Conservation (phyloP, 2,329 filamentous ascomycete species). For the Zymoseptoria passerinii region DNA sequence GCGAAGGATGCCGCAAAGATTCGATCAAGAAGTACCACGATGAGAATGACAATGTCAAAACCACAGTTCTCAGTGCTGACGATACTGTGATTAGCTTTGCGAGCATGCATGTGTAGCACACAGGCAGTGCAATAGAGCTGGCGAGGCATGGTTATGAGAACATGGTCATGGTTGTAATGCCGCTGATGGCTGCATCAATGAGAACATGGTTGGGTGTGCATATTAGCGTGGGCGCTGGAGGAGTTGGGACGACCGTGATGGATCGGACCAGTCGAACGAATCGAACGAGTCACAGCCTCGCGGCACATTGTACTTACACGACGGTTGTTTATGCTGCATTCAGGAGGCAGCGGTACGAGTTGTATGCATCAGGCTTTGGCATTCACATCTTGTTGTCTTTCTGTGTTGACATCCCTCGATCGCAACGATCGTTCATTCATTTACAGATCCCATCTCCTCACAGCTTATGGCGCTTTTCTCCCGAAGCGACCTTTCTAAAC, state of each 20-base stretch:
- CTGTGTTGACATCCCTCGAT: not conserved
- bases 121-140: slow-evolving; percentile 24
- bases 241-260: not conserved
- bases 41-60: slow-evolving; percentile 14
- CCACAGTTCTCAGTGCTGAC: slow-evolving; percentile 21
- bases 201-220: not conserved
- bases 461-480: slow-evolving; percentile 92
- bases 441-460: slow-evolving; percentile 32
- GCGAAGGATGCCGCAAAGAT: slow-evolving; percentile 16
- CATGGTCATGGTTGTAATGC: slow-evolving; percentile 14
- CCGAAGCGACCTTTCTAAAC: slow-evolving; percentile 74
- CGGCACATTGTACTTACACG: not conserved
- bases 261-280: not conserved
- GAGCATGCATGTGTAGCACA: slow-evolving; percentile 31
- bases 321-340: not conserved
- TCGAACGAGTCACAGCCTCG: not conserved
- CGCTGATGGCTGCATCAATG: not conserved
- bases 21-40: slow-evolving; percentile 17
- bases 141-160: slow-evolving; percentile 25
- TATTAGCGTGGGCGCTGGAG: slow-evolving; percentile 1
- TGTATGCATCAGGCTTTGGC: not conserved
- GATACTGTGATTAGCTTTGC: slow-evolving; percentile 29
- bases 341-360: not conserved
- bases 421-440: not conserved
- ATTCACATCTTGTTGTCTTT: not conserved